Percentiles rank a stretch among this genome's conserved stretches.
Evolutionary conservation across 2,329 filamentous ascomycete species (phyloP).

Genomic region (Didymella exigua): DNA sequence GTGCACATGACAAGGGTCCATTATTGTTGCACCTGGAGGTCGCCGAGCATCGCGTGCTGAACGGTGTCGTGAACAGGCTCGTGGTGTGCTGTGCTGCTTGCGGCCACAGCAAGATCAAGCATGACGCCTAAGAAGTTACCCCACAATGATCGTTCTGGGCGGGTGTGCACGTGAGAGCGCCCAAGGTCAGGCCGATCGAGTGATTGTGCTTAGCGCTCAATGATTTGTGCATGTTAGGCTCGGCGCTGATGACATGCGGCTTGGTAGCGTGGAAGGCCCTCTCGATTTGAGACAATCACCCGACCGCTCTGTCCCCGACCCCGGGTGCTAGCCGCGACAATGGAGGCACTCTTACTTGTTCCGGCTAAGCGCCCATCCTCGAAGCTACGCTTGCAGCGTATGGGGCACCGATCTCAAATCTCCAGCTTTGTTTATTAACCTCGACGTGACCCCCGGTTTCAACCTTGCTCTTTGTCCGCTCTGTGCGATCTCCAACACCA

Average conservation of each 20-base stretch:
- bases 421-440: constrained; percentile 15
- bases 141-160: background rate
- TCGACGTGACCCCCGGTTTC: background rate
- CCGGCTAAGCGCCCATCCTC: background rate
- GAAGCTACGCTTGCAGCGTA: constrained; percentile 1
- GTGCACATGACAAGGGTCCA: background rate
- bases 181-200: background rate
- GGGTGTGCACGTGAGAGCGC: background rate
- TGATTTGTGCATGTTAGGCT: background rate
- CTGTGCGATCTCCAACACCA: constrained; percentile 1
- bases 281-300: background rate
- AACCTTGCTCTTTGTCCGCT: constrained; percentile 2
- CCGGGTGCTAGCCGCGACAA: background rate
- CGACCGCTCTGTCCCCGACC: background rate
- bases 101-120: background rate
- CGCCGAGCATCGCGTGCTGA: background rate
- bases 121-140: background rate
- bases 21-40: background rate
- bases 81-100: background rate
- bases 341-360: background rate
- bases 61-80: background rate
- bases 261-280: background rate
- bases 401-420: constrained; percentile 1
- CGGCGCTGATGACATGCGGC: background rate
- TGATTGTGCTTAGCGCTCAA: background rate